Percentiles rank a stretch among this genome's conserved stretches.
These are phyloP conservation scores for Coemansia sp. DNA, from an alignment of 371 early-diverging fungal genomes.

Conservation along the genomic window DNA sequence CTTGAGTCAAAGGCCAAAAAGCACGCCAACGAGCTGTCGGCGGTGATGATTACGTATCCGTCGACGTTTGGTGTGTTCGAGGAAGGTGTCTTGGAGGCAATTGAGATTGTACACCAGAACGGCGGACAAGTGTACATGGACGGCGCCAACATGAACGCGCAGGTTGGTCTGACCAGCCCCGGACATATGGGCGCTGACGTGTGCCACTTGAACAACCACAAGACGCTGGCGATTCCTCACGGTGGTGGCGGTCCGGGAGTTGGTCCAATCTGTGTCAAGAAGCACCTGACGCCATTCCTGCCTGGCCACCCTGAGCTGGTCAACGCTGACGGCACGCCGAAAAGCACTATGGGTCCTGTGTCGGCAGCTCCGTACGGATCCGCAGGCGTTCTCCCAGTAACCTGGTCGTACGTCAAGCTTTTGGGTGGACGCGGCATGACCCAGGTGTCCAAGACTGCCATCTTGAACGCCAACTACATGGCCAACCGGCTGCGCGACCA, in stretches of 20 bases:
- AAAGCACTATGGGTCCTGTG: slow-evolving; percentile 82
- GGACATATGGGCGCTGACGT: slow-evolving; percentile 97
- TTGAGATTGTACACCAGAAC: slow-evolving; percentile 79
- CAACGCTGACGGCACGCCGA: slow-evolving; percentile 61
- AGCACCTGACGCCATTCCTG: slow-evolving; percentile 87
- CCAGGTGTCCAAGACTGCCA: slow-evolving; percentile 81
- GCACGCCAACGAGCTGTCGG: slow-evolving; percentile 80
- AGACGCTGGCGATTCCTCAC: slow-evolving; percentile 97
- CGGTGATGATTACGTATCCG: slow-evolving; percentile 97
- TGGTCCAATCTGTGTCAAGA: slow-evolving; percentile 92
- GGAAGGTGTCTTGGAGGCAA: slow-evolving; percentile 79
- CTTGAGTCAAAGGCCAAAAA: slow-evolving; percentile 82
- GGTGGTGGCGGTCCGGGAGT: slow-evolving; percentile 98
- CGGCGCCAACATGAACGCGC: slow-evolving; percentile 98
- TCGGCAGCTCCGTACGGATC: slow-evolving; percentile 97
- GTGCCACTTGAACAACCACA: slow-evolving; percentile 97
- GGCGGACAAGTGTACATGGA: slow-evolving; percentile 99
- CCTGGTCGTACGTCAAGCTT: slow-evolving; percentile 96
- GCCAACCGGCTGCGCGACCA: slow-evolving; percentile 78
- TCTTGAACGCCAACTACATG: slow-evolving; percentile 98
- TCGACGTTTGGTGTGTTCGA: slow-evolving; percentile 98
- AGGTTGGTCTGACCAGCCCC: slow-evolving; percentile 93
- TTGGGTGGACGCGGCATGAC: slow-evolving; percentile 91
- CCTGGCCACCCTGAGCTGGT: slow-evolving; percentile 84
- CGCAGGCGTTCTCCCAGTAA: slow-evolving; percentile 91